phyloP scores from a whole-genome alignment of 2,329 filamentous ascomycete species.

The Scedosporium apiospermum region DNA sequence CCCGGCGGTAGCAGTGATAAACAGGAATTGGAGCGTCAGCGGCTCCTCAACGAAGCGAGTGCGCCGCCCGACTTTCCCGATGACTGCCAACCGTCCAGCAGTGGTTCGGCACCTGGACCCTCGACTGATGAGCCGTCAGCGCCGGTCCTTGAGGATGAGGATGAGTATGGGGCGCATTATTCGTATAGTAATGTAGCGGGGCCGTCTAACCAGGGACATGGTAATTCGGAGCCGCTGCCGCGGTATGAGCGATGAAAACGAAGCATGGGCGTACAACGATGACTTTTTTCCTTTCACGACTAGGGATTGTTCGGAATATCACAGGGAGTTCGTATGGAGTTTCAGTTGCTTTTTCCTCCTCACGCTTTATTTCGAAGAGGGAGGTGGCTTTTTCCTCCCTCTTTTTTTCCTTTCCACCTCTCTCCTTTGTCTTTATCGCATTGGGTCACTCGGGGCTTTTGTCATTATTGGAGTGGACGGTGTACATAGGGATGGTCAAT shows the following conservation, averaged over 20 bases:
- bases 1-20: slow-evolving; percentile 54
- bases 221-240: slow-evolving; percentile 5
- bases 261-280: not conserved
- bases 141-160: slow-evolving; percentile 46
- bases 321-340: not conserved
- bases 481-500: not conserved
- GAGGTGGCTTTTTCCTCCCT: not conserved
- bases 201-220: not conserved
- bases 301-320: not conserved
- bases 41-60: slow-evolving; percentile 55
- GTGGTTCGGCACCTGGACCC: not conserved
- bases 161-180: slow-evolving; percentile 28
- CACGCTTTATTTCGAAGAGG: not conserved
- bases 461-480: not conserved
- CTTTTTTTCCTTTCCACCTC: not conserved
- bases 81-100: slow-evolving; percentile 30
- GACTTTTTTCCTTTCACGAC: not conserved
- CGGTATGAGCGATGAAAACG: slow-evolving; percentile 1
- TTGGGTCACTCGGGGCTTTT: not conserved
- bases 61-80: slow-evolving; percentile 50
- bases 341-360: not conserved
- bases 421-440: not conserved
- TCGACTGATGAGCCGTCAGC: slow-evolving; percentile 39
- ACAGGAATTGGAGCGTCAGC: slow-evolving; percentile 60
- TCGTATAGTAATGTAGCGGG: not conserved